Percentiles rank a stretch among this genome's conserved stretches.
These are phyloP conservation scores for Stromatinia cepivora DNA, from an alignment of 2,329 filamentous ascomycete species.

Conservation along the genomic window DNA sequence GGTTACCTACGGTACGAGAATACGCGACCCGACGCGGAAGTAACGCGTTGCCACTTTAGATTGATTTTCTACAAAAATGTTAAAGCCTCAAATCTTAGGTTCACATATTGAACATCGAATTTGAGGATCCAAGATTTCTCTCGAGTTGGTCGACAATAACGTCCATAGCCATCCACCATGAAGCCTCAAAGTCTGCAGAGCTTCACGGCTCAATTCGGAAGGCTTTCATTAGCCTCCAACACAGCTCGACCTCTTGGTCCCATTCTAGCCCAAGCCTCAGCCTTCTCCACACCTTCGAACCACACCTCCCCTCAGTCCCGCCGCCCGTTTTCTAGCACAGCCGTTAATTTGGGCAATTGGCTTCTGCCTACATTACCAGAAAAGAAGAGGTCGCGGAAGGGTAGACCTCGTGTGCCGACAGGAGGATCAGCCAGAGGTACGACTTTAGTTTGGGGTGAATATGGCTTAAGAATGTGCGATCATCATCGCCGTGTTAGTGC, in stretches of 20 bases:
- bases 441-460: slow-evolving; percentile 95
- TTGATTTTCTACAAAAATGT: slow-evolving; percentile 10
- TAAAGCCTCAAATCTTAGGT: slow-evolving; percentile 3
- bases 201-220: slow-evolving; percentile 38
- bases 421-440: slow-evolving; percentile 91
- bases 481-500: slow-evolving; percentile 90
- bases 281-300: slow-evolving; percentile 35
- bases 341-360: slow-evolving; percentile 66
- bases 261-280: slow-evolving; percentile 25
- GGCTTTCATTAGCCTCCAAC: slow-evolving; percentile 38
- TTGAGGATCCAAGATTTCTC: slow-evolving; percentile 4
- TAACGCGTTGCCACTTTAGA: slow-evolving; percentile 21
- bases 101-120: background rate
- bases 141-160: slow-evolving; percentile 16
- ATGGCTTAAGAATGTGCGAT: slow-evolving; percentile 89
- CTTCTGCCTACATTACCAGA: slow-evolving; percentile 78
- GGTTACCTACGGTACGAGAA: slow-evolving; percentile 11
- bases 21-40: slow-evolving; percentile 22
- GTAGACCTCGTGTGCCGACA: slow-evolving; percentile 81
- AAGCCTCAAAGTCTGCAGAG: slow-evolving; percentile 35
- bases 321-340: slow-evolving; percentile 73
- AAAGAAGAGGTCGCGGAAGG: slow-evolving; percentile 85
- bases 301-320: slow-evolving; percentile 47
- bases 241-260: slow-evolving; percentile 37
- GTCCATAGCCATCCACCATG: slow-evolving; percentile 33